Percentiles rank a stretch among this genome's conserved stretches.
Evolutionary conservation across 148 eudicot genomes (phyloP).

Genomic region (Gaultheria prostrata): DNA sequence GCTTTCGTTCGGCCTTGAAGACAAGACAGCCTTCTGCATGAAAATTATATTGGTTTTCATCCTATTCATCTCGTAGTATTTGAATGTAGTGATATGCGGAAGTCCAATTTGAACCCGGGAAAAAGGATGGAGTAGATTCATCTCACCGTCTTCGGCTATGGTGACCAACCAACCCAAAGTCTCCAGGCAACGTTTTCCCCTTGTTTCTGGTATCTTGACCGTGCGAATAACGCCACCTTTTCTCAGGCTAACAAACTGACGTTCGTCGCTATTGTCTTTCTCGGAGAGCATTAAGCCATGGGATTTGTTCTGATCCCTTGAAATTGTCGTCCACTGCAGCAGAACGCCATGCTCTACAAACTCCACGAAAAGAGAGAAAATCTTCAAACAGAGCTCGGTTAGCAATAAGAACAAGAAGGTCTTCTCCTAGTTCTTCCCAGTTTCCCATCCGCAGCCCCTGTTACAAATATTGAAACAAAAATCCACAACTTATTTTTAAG

Average conservation of each 20-base stretch:
- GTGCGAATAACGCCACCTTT: neutral
- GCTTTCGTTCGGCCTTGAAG: neutral
- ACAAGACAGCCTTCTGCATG: conserved; percentile 16
- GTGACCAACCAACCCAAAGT: conserved; percentile 9
- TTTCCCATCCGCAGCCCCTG: too few species aligned
- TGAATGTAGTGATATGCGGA: neutral
- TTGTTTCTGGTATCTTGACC: neutral
- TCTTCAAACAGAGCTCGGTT: neutral
- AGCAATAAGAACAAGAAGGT: neutral
- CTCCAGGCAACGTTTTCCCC: neutral
- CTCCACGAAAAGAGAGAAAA: neutral
- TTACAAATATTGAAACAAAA: too few species aligned
- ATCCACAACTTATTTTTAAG: too few species aligned
- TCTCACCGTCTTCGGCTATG: neutral
- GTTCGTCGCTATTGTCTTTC: neutral
- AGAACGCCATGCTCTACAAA: neutral
- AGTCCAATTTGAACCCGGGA: neutral
- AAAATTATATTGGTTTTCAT: too few species aligned
- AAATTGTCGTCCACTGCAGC: neutral
- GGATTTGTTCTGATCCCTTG: conserved; percentile 3
- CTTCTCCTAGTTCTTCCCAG: neutral
- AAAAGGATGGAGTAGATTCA: conserved; percentile 4
- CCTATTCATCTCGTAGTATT: too few species aligned
- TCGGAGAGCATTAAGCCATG: conserved; percentile 19
- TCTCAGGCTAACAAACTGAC: neutral